Evolutionary conservation across 495 filamentous ascomycete genomes (phyloP), one percentile per base, ranked within the genome.

Genomic region (Aspergillus biplanus): DNA sequence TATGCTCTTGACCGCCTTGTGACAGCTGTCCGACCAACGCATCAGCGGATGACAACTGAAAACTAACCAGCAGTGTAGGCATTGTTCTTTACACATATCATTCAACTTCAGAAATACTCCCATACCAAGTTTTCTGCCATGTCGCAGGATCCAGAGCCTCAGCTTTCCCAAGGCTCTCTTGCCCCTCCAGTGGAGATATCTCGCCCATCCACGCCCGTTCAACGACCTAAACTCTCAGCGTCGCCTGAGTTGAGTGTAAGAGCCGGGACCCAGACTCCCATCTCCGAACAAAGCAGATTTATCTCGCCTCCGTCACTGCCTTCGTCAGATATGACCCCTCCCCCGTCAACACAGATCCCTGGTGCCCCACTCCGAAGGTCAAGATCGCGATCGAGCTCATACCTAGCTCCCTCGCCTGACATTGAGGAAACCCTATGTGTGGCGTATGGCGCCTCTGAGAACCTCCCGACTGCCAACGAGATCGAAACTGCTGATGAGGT

Each of bases 281-380:
- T 73, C 50, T 71, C 73, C 58, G 69, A 77, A 50, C 69, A 75
- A 53, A 72, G 50, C 53, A 70, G 75, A 50, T 73, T 77, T 33
- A 56, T 69, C 50, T 82, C 80, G 13, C 74, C 80, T 11, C 73
- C 73, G 21, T 71, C 78, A 27, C 65, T 78, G 33, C 73, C 78
- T 52, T 77, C 79, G 44, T 80, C 77, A 49, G 79, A 82, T 56
- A 79, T 92, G 75, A 92, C 90, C 5, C 90, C 90, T 0, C 90
- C 90, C 11, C 90, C 90, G 0, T 92, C 90, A 2, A 87, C 89
- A 6, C 90, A 93, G 69, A 71, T 85, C 21, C 82, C 82, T 4
- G 73, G 71, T 42, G 74, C 77, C 65, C 79, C 68, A 65, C 78
- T 68, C 56, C 78, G 60, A 69, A 52, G 68, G 8, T 73, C 75